Evolutionary conservation across 2,329 filamentous ascomycete species (phyloP), one percentile per base, ranked within the genome.

Genomic region (Phaeosphaeriaceae sp.): DNA sequence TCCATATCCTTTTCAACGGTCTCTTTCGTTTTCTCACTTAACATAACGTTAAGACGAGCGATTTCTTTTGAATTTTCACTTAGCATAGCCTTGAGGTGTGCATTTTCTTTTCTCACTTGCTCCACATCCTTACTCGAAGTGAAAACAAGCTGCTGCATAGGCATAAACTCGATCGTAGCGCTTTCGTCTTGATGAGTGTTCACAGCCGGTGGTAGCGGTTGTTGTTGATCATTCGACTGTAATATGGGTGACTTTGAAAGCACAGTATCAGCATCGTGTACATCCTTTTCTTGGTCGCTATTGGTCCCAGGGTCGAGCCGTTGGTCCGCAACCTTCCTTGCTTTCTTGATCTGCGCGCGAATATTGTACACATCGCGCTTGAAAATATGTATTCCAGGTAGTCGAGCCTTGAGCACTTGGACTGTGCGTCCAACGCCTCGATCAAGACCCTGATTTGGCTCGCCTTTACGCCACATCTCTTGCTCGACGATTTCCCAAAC

Each of bases 351-450:
- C 42, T 70, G 64, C 6, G 69, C 67, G 2, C 68, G 62, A 23
- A 70, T 70, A 26, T 72, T 72, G 47, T 72, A 72, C 6, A 72
- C 61, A 42, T 72, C 69, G 36, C 69, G 64, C 51, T 71, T 71
- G 51, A 68, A 70, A 32, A 72, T 72, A 40, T 63, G 63, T 28
- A 72, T 71, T 1, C 68, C 68, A 0, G 69, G 68, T 2, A 71
- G 48, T 16, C 55, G 47, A 8, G 63, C 58, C 21, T 71, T 51
- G 1, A 72, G 58, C 2, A 70, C 62, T 21, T 64, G 60, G 2
- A 72, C 65, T 1, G 68, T 72, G 1, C 66, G 48, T 1, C 67
- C 67, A 0, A 71, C 67, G 9, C 68, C 67, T 12, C 68, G 56
- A 33, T 72, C 68, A 7, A 66, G 61, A 0, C 67, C 67, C 18